Base-by-base conservation (phyloP, 2,329 filamentous ascomycete genomes). In the Fusarium verrucosum region DNA sequence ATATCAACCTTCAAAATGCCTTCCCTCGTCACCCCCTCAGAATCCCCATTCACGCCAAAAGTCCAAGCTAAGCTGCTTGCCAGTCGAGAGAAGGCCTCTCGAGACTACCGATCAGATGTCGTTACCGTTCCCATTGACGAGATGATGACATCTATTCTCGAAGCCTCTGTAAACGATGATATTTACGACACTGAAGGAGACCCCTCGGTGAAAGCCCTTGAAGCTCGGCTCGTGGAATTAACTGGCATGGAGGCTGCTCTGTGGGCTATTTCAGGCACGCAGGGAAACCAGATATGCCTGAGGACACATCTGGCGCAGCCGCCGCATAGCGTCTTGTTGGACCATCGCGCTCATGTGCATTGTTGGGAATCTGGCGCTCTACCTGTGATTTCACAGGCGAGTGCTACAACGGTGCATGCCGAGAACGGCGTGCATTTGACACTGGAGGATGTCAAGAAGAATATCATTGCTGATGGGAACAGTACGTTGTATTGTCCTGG, bases 271-370 rank as follows among this genome's bases (percentile, higher is more conserved):
- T 73, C 71, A 2, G 71, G 70, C 14, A 73, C 71, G 3, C 69
- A 70, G 47, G 71, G 71, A 11, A 73, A 73, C 36, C 71, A 73
- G 45, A 65, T 73, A 19, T 72, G 70, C 42, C 40, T 73, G n/a
- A 46, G 71, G 19, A 71, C 68, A 13, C 71, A 72, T 44, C 69
- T 73, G 4, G 70, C 69, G 3, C 71, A 73, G 38, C 71, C 71
- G 5, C 71, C 71, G 9, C 70, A 73, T 42, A 66, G 61, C 10
- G 70, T 73, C 3, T 50, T 73, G 28, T 44, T 72, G 70, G 92
- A 96, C 74, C 80, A 87, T 63, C 84, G 91, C 22, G 85, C 87
- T 3, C 93, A 96, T 75, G 90, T 96, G 61, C 80, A 91, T 60
- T 82, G 87, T 50, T 89, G 83, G 69, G 86, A 88, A 72, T 84